Conservation (phyloP, 768 basidiomycete species). For the Crassisporium funariophilum region DNA sequence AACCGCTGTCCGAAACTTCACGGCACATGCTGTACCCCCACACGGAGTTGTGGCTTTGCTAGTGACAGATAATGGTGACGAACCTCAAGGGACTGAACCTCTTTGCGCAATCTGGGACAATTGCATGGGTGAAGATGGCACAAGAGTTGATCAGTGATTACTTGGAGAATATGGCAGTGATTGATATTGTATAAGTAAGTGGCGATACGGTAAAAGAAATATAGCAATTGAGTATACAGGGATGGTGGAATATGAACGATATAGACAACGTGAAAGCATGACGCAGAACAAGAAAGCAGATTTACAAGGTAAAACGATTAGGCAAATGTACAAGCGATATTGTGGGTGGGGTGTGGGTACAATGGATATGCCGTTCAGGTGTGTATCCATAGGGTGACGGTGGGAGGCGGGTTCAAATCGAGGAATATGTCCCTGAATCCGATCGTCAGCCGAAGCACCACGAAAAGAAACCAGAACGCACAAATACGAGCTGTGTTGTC, state of each 20-base stretch:
- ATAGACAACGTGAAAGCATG: conserved; percentile 7
- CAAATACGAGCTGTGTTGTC: conserved; percentile 55
- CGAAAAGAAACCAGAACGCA: conserved; percentile 27
- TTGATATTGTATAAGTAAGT: neutral
- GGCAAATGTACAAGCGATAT: conserved; percentile 2
- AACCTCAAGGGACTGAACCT: conserved; percentile 59
- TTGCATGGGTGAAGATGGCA: conserved; percentile 65
- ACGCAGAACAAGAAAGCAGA: conserved; percentile 4
- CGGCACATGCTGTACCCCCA: conserved; percentile 52
- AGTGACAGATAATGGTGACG: conserved; percentile 66
- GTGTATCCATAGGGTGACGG: neutral
- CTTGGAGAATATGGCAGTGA: neutral
- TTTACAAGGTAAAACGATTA: neutral
- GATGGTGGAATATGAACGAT: conserved; percentile 1
- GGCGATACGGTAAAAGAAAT: too few relatives aligned
- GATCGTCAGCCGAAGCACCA: neutral
- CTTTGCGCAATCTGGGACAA: conserved; percentile 57
- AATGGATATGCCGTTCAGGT: too few relatives aligned
- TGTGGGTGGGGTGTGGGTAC: neutral
- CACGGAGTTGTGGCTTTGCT: conserved; percentile 73
- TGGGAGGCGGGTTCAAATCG: conserved; percentile 2
- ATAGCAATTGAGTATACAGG: too few relatives aligned
- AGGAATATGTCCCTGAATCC: conserved; percentile 13
- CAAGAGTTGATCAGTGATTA: conserved; percentile 26
- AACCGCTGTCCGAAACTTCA: conserved; percentile 62